phyloP scores from a whole-genome alignment of 306 rosid genomes.

The Begonia fuchsioides region DNA sequence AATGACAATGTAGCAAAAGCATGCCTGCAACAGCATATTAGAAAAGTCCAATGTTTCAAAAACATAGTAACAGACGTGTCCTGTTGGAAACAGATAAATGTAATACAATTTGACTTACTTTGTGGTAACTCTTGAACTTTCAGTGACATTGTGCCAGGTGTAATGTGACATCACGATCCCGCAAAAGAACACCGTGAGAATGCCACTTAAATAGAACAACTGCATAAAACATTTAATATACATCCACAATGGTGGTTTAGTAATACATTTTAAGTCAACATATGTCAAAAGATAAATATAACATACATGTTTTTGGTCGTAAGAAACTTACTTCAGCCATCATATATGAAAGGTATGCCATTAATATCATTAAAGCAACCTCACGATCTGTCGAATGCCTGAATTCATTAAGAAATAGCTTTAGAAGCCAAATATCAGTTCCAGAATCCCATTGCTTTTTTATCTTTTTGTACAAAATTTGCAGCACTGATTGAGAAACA shows the following conservation, averaged over 20 bases:
- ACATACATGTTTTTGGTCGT: too few relatives aligned
- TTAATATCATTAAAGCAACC: conserved; percentile 61
- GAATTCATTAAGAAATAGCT: conserved; percentile 11
- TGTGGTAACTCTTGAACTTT: conserved; percentile 59
- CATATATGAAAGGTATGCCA: conserved; percentile 86
- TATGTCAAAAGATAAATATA: not conserved
- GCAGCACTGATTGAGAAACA: too few relatives aligned
- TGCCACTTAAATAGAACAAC: conserved; percentile 75
- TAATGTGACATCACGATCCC: conserved; percentile 87
- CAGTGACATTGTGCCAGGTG: conserved; percentile 71
- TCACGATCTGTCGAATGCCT: conserved; percentile 85
- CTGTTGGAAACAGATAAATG: conserved; percentile 4
- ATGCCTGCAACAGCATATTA: conserved; percentile 40
- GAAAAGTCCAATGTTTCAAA: not conserved
- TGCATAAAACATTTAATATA: conserved; percentile 13
- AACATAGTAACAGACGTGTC: too few relatives aligned
- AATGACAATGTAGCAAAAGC: conserved; percentile 84
- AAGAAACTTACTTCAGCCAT: conserved; percentile 74
- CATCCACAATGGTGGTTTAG: not conserved
- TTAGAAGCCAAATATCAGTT: too few relatives aligned
- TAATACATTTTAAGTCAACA: not conserved
- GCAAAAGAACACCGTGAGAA: conserved; percentile 91
- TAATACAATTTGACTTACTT: conserved; percentile 30
- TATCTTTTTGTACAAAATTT: too few relatives aligned
- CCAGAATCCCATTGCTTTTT: too few relatives aligned